A percentile compares a stretch with the other conserved stretches of the same genome.
Evolutionary conservation across 441 rosid species (phyloP).

Genomic region (California macrophylla): DNA sequence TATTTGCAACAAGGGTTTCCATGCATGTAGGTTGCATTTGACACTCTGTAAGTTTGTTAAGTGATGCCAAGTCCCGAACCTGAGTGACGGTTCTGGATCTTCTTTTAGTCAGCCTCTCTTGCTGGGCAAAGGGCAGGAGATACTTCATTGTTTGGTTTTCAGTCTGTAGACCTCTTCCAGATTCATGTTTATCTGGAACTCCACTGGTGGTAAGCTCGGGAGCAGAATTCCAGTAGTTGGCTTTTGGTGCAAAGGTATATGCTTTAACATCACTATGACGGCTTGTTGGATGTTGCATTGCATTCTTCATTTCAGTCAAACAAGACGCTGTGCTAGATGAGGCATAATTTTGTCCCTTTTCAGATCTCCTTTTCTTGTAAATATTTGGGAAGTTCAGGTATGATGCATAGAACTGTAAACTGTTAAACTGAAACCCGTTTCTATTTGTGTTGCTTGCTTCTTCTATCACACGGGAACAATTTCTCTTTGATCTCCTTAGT

Average conservation of each 20-base stretch:
- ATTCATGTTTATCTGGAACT: slow-evolving; percentile 22
- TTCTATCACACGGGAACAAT: slow-evolving; percentile 15
- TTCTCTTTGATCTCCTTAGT: slow-evolving; percentile 27
- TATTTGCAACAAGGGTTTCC: slow-evolving; percentile 31
- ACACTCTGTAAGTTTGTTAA: slow-evolving; percentile 25
- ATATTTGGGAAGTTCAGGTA: slow-evolving; percentile 26
- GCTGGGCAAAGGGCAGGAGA: slow-evolving; percentile 21
- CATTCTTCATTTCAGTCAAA: slow-evolving; percentile 20
- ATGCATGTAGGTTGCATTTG: slow-evolving; percentile 17
- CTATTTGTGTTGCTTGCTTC: slow-evolving; percentile 28
- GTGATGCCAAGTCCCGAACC: slow-evolving; percentile 35
- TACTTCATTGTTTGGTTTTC: slow-evolving; percentile 25
- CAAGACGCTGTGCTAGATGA: slow-evolving; percentile 28
- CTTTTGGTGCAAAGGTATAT: slow-evolving; percentile 17
- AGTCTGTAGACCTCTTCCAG: slow-evolving; percentile 21
- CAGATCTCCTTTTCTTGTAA: slow-evolving; percentile 41
- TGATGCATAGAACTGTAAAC: slow-evolving; percentile 29
- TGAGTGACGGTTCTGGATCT: slow-evolving; percentile 45
- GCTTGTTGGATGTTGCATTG: slow-evolving; percentile 16
- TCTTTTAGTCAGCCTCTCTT: slow-evolving; percentile 35
- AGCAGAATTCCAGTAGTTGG: slow-evolving; percentile 19
- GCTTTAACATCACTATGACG: slow-evolving; percentile 5
- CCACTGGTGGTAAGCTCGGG: slow-evolving; percentile 15
- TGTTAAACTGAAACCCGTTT: slow-evolving; percentile 31
- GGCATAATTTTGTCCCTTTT: slow-evolving; percentile 30